Base-by-base conservation (phyloP, 1,139 yeast species). In the Suhomyces bribrorum region DNA sequence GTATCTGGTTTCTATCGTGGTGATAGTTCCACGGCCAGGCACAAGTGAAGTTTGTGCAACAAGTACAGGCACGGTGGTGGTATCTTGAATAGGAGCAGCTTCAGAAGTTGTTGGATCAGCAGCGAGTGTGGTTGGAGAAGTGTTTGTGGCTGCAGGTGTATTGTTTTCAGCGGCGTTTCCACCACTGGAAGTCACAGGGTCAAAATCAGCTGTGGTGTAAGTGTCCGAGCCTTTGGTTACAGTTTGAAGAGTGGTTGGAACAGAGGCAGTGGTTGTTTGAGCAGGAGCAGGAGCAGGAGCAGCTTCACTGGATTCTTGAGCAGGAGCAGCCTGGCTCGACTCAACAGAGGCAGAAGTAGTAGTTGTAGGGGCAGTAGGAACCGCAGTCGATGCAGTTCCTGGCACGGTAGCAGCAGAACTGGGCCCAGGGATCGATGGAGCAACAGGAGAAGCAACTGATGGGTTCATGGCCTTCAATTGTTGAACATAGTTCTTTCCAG, bases 391-490 rank as follows among this genome's bases (percentile, higher is more conserved):
- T 17, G 34, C 15, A 25, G 40, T 14, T n/a, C 40, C 14, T 17
- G 33, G 17, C n/a, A 37, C 15, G 12, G 43, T 17, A 14, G 36
- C 31, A 14, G 43, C 20, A 12, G 29, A 14, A 26, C 32, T 25
- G 13, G 40, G 25, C n/a, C 46, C 7, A 8, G 44, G n/a, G 5
- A 27, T 28, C 13, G 35, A 8, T 9, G 47, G 22, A 23, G 38
- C 22, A 5, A 18, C 30, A 14, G 23, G 12, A 7, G 36, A 30
- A 11, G 32, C 41, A 6, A 11, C 8, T 7, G 14, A 7, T 8
- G 15, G 28, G 26, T 48, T 37, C 14, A 50, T 42, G n/a, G 36
- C 40, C 43, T 49, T 49, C 50, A 49, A 44, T 14, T 42, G 41
- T 25, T 49, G 43, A 15, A 45, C 46, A 28, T 39, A 51, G 29